Conservation (phyloP, 305 asterid genomes). For the Striga hermonthica region DNA sequence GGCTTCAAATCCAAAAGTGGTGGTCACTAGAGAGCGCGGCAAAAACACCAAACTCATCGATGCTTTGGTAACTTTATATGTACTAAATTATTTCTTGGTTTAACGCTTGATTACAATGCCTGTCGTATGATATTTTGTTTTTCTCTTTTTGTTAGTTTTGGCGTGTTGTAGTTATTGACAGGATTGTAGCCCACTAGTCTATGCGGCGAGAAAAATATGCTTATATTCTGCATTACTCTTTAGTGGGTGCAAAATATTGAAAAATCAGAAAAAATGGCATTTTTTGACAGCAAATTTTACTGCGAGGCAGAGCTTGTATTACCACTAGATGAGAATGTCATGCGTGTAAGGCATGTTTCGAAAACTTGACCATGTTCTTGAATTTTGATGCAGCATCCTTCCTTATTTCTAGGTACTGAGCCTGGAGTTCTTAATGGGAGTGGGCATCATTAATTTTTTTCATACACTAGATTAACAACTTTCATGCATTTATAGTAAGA, state of each 20-base stretch:
- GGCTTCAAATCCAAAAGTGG: conserved; percentile 44
- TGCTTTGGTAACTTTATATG: conserved; percentile 48
- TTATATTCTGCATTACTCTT: neutral
- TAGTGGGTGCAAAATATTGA: neutral
- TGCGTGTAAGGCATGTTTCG: no score
- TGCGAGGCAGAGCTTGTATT: no score
- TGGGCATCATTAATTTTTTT: no score
- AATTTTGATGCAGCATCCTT: no score
- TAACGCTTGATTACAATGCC: neutral
- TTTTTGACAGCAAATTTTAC: no score
- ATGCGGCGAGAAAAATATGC: neutral
- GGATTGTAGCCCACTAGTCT: conserved; percentile 14
- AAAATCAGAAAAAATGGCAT: no score
- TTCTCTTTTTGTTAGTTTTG: neutral
- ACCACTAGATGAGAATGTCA: no score
- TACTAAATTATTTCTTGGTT: neutral
- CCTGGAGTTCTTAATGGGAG: no score
- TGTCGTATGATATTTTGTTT: neutral
- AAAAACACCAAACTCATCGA: conserved; percentile 67
- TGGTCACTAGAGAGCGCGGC: conserved; percentile 81
- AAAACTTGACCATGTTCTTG: no score
- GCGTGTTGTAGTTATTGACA: neutral
- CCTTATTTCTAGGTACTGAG: no score
- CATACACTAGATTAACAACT: no score
- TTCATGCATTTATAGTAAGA: no score